These are phyloP conservation scores for Wickerhamiella pararugosa DNA, from an alignment of 1,139 yeast species.

Conservation along the genomic window DNA sequence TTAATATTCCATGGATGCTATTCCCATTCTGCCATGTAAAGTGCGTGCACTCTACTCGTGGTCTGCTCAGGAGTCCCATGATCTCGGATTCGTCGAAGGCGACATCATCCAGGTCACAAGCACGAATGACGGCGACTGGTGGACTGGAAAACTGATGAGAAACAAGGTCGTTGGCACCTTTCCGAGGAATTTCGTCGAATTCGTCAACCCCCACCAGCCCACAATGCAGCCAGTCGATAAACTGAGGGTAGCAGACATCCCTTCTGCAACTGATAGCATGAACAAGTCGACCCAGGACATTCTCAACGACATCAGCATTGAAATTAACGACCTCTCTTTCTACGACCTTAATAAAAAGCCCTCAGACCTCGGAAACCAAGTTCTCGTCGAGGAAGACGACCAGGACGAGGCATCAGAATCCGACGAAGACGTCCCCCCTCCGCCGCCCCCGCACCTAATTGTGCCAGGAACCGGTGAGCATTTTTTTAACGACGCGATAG, in stretches of 20 bases:
- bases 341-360: neutral
- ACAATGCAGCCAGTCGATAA: neutral
- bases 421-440: slow-evolving; percentile 7
- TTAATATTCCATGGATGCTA: neutral
- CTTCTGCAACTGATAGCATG: slow-evolving; percentile 2
- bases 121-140: slow-evolving; percentile 81
- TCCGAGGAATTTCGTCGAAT: slow-evolving; percentile 75
- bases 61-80: slow-evolving; percentile 75
- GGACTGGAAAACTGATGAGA: slow-evolving; percentile 70
- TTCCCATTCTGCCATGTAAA: slow-evolving; percentile 30
- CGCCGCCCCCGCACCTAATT: slow-evolving; percentile 9
- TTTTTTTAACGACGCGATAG: neutral
- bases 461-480: slow-evolving; percentile 1
- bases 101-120: slow-evolving; percentile 74
- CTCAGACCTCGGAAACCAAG: neutral
- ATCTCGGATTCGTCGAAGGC: slow-evolving; percentile 85
- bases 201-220: slow-evolving; percentile 19
- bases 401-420: neutral
- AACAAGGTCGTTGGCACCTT: slow-evolving; percentile 75
- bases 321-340: slow-evolving; percentile 14
- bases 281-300: slow-evolving; percentile 16
- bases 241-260: slow-evolving; percentile 2
- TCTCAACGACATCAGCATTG: slow-evolving; percentile 17
- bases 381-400: neutral
- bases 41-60: slow-evolving; percentile 75